Base-by-base conservation (phyloP, 1,284 basidiomycete species). In the Marasmius tenuissimus region DNA sequence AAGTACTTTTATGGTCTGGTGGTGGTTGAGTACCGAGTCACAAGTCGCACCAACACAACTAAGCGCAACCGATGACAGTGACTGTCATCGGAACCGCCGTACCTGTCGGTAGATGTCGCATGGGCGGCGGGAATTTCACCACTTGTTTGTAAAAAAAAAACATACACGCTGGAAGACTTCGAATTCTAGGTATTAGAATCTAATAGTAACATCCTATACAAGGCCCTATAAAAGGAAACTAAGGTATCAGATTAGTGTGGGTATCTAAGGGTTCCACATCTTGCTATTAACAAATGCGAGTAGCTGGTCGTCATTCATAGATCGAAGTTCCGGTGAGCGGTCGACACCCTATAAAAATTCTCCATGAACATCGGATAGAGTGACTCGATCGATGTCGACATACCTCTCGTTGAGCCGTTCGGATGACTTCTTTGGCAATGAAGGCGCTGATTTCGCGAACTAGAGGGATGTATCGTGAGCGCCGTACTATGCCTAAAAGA, bases 401-500 rank as follows among this genome's bases (percentile, higher is more conserved):
- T 67, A 88, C 89, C 61, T 85, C 88, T 67, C 85, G 83, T 73
- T 96, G 93, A 38, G 93, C 92, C 45, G 86, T 81, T 60, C 87
- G 85, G 68, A 96, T 89, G 59, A 96, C 93, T 50, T 83, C 79
- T 58, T 78, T 75, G 12, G 93, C 91, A 65, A 96, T 92, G 59
- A 81, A 73, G 1, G 85, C 86, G 66, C 90, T 92, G 69, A 96
- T 94, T 68, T 94, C 92, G 51, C 93, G 83, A 69, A 96, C 70
- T 72, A 56, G 39, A 14, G 42, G 50, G 33, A 39, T 18, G 61
- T 35, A 35, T 33, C 16, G 56, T 51, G 59, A 61, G 33, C 63
- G 61, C 18, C 49, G 58, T 49, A 56, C 20, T 52, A 58, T 55
- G 56, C n/a, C 52, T 3, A 20, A 51, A n/a, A 20, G 7, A 14